A percentile compares a stretch with the other conserved stretches of the same genome.
phyloP scores from a whole-genome alignment of 2,329 filamentous ascomycete genomes.

The Aspergillus fumigatiaffinis region DNA sequence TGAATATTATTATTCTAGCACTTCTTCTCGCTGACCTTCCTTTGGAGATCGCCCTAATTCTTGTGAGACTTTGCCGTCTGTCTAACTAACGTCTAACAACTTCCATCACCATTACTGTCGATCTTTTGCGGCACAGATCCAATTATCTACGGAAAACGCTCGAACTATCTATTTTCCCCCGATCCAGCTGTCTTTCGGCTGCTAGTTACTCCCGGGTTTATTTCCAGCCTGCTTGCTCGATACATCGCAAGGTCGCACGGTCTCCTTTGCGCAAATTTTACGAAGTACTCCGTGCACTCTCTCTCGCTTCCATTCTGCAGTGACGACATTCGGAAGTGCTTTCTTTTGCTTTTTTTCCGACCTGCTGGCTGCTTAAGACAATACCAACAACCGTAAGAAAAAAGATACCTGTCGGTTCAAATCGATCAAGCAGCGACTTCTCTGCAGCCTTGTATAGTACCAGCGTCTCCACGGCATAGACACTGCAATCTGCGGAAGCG shows the following conservation, averaged over 20 bases:
- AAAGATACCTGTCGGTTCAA: neutral
- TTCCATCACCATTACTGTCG: conserved; percentile 1
- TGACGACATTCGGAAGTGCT: neutral
- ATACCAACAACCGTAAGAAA: neutral
- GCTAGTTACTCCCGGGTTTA: neutral
- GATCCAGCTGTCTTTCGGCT: neutral
- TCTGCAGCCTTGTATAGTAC: neutral
- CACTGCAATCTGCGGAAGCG: neutral
- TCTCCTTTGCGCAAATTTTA: neutral
- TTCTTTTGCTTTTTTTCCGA: neutral
- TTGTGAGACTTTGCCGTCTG: neutral
- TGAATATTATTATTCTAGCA: conserved; percentile 4
- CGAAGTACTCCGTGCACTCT: neutral
- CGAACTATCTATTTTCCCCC: neutral
- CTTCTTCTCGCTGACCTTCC: neutral
- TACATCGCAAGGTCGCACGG: neutral
- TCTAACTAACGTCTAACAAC: neutral
- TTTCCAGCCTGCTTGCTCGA: neutral
- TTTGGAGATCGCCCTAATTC: neutral
- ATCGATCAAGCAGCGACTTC: neutral
- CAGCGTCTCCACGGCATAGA: neutral
- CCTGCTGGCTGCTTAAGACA: neutral
- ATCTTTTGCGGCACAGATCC: neutral
- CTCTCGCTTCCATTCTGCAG: neutral
- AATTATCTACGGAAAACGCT: neutral